Evolutionary conservation across 2,329 filamentous ascomycete species (phyloP), one percentile per base, ranked within the genome.

Genomic region (Atkinsonella hypoxylon): DNA sequence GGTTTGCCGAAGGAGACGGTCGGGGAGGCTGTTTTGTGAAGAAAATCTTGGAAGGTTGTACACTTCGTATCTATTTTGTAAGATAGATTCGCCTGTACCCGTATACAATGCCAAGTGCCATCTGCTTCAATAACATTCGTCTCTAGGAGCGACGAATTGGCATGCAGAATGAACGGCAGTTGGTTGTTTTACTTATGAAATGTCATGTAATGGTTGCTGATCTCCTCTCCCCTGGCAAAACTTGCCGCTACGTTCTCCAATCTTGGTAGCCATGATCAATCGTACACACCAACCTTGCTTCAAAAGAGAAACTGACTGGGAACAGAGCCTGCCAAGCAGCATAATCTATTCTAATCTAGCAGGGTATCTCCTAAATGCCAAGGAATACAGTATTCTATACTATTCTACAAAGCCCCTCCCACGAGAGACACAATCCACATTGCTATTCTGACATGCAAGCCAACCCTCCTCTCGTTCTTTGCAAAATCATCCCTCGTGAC

Each of bases 361-460:
- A 17, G 50, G 50, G 45, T 51, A 51, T 51, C 50, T 51, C 45
- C 15, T 45, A 22, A 22, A 18, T 45, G 20, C 38, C 38, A 34
- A 39, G 43, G 36, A 9, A 53, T 40, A 48, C 51, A 51, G 51
- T 52, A 17, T 47, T 49, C 12, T 51, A 30, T 51, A 45, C 32
- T 13, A 15, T 41, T 51, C 64, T 71, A 96, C 63, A 97, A 71
- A n/a, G 89, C 89, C 13, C 91, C 91, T 1, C 91, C 91, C 8
- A 95, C 78, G 34, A 88, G 72, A 59, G 82, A 79, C 5, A 96
- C 90, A 67, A 95, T 85, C 89, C 88, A 94, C 89, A 97, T 95
- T 3, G 89, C 88, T 54, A 95, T 67, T 53, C 88, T 74, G 39
- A 98, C 93, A 64, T 89, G 83, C 62, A 94, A 72, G 1, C 89